Conservation (phyloP, 2,329 filamentous ascomycete species). For the Fusarium siculi region DNA sequence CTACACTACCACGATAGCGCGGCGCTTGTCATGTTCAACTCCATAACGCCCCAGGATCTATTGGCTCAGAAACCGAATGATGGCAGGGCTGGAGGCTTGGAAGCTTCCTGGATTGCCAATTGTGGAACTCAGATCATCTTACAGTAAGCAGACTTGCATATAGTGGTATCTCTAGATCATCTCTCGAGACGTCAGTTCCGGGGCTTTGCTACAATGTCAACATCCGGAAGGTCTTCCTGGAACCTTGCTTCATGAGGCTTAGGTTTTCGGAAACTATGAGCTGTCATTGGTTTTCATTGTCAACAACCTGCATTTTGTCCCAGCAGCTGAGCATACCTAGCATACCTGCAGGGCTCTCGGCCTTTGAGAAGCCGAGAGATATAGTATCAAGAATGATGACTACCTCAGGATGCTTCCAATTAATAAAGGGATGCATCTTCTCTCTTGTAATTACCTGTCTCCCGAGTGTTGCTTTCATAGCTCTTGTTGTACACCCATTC, state of each 20-base stretch:
- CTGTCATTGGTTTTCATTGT: neutral
- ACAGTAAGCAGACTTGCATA: conserved; percentile 3
- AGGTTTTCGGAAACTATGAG: neutral
- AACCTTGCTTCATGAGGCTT: neutral
- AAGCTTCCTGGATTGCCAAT: neutral
- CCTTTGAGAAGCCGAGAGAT: neutral
- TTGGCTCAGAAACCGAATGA: neutral
- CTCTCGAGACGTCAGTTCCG: neutral
- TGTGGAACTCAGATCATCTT: conserved; percentile 1
- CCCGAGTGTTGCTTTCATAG: neutral
- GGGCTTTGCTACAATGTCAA: neutral
- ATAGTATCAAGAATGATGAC: neutral
- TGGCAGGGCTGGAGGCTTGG: neutral
- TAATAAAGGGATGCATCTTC: neutral
- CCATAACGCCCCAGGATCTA: neutral
- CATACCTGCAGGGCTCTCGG: neutral
- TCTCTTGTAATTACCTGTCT: too few relatives aligned
- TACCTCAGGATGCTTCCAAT: neutral
- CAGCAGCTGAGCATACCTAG: neutral
- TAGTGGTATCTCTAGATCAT: neutral
- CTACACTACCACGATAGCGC: neutral
- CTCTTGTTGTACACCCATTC: neutral
- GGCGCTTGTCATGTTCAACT: neutral
- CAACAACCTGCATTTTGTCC: neutral
- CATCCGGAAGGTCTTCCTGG: neutral